Conservation (phyloP, 371 early-diverging fungal genomes). For the Haplosporangium sp. region DNA sequence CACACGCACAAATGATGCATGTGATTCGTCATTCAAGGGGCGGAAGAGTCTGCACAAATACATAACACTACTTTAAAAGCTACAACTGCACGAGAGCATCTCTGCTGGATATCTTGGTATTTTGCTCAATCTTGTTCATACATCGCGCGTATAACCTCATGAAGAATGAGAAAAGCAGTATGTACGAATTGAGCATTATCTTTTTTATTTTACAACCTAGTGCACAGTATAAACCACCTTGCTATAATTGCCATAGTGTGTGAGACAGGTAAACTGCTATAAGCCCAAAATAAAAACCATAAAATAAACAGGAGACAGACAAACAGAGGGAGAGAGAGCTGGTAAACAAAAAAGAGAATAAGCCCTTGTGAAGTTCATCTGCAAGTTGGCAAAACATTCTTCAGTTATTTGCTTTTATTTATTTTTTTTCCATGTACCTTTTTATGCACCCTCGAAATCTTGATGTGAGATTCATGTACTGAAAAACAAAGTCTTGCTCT, state of each 20-base stretch:
- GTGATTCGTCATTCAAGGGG: slow-evolving; percentile 10
- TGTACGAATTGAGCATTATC: not conserved
- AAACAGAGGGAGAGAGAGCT: not conserved
- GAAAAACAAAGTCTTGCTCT: no score
- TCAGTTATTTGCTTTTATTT: not conserved
- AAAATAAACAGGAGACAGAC: not conserved
- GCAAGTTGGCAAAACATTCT: not conserved
- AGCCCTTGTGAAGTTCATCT: not conserved
- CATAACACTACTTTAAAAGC: not conserved
- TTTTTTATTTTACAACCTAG: not conserved
- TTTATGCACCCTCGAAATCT: slow-evolving; percentile 2
- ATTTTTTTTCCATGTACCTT: not conserved
- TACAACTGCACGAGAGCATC: not conserved
- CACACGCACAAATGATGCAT: not conserved
- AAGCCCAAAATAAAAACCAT: not conserved
- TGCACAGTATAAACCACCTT: not conserved
- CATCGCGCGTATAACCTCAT: not conserved
- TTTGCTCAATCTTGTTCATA: no score
- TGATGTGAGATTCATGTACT: not conserved
- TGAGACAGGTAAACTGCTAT: no score
- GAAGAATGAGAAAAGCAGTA: not conserved
- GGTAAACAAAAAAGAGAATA: not conserved
- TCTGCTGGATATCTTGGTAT: not conserved
- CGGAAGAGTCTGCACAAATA: not conserved
- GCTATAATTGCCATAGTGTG: not conserved